Percentiles rank a stretch among this genome's conserved stretches.
Evolutionary conservation across 176 grass and related monocot species (phyloP).

Genomic region (Elymus sibiricus): DNA sequence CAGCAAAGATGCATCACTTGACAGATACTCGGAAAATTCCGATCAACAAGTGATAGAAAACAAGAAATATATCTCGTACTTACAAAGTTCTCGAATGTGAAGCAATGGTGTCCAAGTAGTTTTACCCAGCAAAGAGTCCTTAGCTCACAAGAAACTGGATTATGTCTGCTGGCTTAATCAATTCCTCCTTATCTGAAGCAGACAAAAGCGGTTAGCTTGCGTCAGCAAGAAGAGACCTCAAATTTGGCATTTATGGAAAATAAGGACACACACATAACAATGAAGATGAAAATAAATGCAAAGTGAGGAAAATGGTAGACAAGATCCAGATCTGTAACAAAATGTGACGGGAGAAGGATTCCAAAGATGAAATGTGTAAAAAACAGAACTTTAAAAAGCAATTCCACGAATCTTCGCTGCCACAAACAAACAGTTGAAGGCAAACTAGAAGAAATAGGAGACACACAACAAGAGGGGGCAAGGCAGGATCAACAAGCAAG

Average conservation of each 20-base stretch:
- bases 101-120: constrained; percentile 19
- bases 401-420: not conserved
- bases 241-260: constrained; percentile 42
- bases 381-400: constrained; percentile 7
- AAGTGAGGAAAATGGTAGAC: constrained; percentile 3
- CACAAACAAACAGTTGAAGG: not conserved
- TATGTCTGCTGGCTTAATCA: not conserved
- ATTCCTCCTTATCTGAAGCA: constrained; percentile 18
- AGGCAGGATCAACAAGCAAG: constrained; percentile 22
- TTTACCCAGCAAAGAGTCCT: constrained; percentile 10
- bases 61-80: not conserved
- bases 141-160: constrained; percentile 14
- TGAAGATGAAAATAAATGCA: constrained; percentile 10
- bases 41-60: not conserved
- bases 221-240: constrained; percentile 39
- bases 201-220: constrained; percentile 9
- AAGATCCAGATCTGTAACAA: constrained; percentile 11
- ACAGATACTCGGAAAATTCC: not conserved
- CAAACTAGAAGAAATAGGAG: not conserved
- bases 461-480: not conserved
- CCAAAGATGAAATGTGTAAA: constrained; percentile 7
- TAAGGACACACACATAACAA: constrained; percentile 10
- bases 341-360: constrained; percentile 23
- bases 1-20: not conserved
- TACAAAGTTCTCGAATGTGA: constrained; percentile 21